Conservation (phyloP, 768 basidiomycete species). For the Boletus edulis region DNA sequence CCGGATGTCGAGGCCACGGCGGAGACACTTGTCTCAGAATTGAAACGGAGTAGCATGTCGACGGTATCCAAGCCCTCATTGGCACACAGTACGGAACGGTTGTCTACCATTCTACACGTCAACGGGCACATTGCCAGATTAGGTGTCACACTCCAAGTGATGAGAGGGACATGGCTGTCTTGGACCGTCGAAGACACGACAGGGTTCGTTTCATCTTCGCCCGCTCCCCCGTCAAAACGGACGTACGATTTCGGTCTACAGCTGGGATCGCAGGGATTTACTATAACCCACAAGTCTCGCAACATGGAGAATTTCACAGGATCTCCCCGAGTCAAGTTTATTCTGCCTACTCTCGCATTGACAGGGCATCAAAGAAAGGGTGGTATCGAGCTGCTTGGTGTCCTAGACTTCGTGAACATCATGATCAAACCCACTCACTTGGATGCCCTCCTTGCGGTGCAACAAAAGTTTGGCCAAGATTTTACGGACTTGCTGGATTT, state of each 20-base stretch:
- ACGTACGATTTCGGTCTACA: constrained; percentile 61
- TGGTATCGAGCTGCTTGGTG: constrained; percentile 49
- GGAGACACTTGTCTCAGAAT: constrained; percentile 62
- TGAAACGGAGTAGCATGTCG: constrained; percentile 43
- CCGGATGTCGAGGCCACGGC: constrained; percentile 70
- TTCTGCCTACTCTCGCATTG: constrained; percentile 63
- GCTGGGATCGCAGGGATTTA: constrained; percentile 57
- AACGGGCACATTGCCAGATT: constrained; percentile 51
- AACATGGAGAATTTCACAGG: constrained; percentile 33
- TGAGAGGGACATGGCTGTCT: constrained; percentile 86
- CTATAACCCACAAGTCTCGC: constrained; percentile 50
- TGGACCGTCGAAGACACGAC: constrained; percentile 61
- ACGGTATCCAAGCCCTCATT: constrained; percentile 32
- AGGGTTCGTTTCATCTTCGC: constrained; percentile 44
- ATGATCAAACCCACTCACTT: constrained; percentile 79
- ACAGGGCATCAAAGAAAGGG: constrained; percentile 54
- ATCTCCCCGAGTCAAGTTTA: constrained; percentile 55
- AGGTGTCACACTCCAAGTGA: constrained; percentile 70
- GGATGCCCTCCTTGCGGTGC: constrained; percentile 80
- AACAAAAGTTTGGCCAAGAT: constrained; percentile 88
- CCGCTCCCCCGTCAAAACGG: constrained; percentile 29
- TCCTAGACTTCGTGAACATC: constrained; percentile 68
- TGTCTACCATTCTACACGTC: constrained; percentile 39
- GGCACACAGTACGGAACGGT: constrained; percentile 9
- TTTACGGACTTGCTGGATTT: constrained; percentile 76